Evolutionary conservation across 2,329 filamentous ascomycete species (phyloP).

Genomic region (Conoideocrella luteorostrata): DNA sequence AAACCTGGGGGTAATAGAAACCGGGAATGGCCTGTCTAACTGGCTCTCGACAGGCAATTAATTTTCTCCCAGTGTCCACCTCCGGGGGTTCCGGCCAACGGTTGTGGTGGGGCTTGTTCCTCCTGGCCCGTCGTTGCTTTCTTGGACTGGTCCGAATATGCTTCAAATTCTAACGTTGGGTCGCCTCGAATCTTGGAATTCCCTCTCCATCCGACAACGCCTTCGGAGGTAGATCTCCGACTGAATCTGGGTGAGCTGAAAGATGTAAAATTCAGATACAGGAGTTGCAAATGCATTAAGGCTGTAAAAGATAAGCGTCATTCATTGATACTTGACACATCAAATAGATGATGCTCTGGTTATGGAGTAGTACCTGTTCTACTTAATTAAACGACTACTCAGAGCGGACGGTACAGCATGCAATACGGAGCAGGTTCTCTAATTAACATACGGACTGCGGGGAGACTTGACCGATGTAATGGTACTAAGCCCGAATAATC

Average conservation of each 20-base stretch:
- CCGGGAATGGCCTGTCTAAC: constrained; percentile 2
- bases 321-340: too few relatives aligned
- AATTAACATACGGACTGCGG: background rate
- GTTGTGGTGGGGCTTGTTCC: background rate
- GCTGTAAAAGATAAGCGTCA: too few relatives aligned
- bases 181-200: background rate
- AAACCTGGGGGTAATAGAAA: constrained; percentile 33
- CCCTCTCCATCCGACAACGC: background rate
- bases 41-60: constrained; percentile 6
- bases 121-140: constrained; percentile 1
- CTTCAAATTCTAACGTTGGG: too few relatives aligned
- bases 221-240: too few relatives aligned
- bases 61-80: background rate
- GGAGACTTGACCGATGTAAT: background rate
- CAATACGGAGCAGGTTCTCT: background rate
- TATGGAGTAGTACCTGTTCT: too few relatives aligned
- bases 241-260: too few relatives aligned
- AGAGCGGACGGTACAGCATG: too few relatives aligned
- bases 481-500: too few relatives aligned
- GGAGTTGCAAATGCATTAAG: too few relatives aligned
- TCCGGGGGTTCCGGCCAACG: background rate
- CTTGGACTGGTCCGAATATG: background rate
- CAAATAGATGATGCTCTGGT: too few relatives aligned
- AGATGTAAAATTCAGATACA: too few relatives aligned
- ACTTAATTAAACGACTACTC: too few relatives aligned